Base-by-base conservation (phyloP, 179 eudicot genomes). In the Kewa caespitosa region DNA sequence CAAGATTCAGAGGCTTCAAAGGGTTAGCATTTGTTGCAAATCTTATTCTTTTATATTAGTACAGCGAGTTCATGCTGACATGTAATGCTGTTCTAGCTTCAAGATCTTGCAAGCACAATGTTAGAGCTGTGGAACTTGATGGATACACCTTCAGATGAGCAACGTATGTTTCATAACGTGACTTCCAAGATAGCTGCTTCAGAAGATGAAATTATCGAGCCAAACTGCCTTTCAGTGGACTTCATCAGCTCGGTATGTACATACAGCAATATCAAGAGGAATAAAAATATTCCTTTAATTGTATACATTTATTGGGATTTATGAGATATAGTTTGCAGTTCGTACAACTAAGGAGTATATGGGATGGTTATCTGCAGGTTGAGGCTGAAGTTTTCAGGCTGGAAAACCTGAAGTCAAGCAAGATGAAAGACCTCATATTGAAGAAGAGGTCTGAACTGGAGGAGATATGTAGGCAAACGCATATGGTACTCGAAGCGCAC, bases 51-150 rank as follows among this genome's bases (percentile, higher is more conserved):
- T 66, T 31, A 1, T 59, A 1, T 59, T 14, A n/a, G n/a, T n/a
- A n/a, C n/a, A 12, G 37, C 32, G 20, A 60, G 0, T 28, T 69
- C 15, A 42, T 69, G 36, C 57, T 48, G 27, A 67, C 33, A 11
- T 28, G 69, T 36, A 27, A 37, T 23, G 15, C 13, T 46, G 14
- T 69, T 30, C 59, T 74, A 92, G 97, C 87, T 90, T 87, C 97
- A 92, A 85, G 89, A 90, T 81, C 87, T 92, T 76, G 95, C 89
- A 60, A 84, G 84, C 67, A 83, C 88, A 61, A 81, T 92, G 90
- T 86, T 90, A 69, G 95, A 90, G 82, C 85, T 92, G 28, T 92
- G 97, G 97, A 87, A 75, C 76, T 78, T 92, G 80, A 87, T 92
- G 93, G 97, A 92, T 81, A 92, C 90, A 32, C 92, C 93, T 10